Conservation (phyloP, 129 eudicot genomes). For the Centaurea solstitialis region DNA sequence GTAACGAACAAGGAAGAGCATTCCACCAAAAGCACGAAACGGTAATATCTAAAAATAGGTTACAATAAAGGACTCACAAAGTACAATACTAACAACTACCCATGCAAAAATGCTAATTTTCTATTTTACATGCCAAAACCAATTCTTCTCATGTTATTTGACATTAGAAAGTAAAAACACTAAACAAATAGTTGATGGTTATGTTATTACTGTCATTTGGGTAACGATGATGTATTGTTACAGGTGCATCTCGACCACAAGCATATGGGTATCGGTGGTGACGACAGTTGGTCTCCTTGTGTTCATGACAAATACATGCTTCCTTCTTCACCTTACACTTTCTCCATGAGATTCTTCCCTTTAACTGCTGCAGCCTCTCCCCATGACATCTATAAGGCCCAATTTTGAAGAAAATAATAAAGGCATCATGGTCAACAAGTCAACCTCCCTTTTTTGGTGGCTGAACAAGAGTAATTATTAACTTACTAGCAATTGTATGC, state of each 20-base stretch:
- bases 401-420: constrained; percentile 29
- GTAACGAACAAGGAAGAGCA: neutral
- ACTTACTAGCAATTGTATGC: neutral
- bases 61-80: neutral
- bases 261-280: constrained; percentile 99
- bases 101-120: too few species aligned
- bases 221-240: neutral
- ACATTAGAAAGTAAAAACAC: too few species aligned
- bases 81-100: neutral
- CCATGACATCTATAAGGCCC: constrained; percentile 49
- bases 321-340: constrained; percentile 67
- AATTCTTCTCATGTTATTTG: neutral
- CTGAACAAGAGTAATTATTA: too few species aligned
- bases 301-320: constrained; percentile 77
- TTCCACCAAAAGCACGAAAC: neutral
- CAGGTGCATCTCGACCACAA: constrained; percentile 99
- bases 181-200: neutral
- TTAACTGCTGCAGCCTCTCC: constrained; percentile 48
- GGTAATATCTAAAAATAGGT: neutral
- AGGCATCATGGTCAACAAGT: constrained; percentile 11
- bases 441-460: neutral
- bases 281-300: constrained; percentile 94
- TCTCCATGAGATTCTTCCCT: constrained; percentile 64
- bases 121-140: neutral
- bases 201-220: neutral